Conservation (phyloP, 1,284 basidiomycete genomes). For the Earliella scabrosa region DNA sequence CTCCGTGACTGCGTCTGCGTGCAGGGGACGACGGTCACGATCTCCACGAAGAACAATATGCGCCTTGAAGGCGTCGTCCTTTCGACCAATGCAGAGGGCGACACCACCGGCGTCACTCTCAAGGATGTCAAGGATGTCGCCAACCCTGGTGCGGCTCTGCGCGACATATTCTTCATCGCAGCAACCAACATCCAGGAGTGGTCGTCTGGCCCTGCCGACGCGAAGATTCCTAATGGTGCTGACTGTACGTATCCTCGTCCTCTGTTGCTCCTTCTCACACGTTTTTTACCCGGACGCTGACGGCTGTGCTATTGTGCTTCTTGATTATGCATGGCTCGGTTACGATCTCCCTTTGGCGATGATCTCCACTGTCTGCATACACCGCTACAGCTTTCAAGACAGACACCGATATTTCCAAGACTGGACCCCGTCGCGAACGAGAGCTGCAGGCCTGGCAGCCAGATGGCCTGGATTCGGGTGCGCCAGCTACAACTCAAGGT, state of each 20-base stretch:
- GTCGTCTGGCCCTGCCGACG: slow-evolving; percentile 75
- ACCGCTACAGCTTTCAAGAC: slow-evolving; percentile 77
- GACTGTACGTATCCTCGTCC: slow-evolving; percentile 53
- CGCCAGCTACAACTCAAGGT: slow-evolving; percentile 15
- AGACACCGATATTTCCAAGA: slow-evolving; percentile 83
- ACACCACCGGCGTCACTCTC: slow-evolving; percentile 71
- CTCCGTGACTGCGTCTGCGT: not conserved
- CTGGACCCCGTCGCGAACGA: slow-evolving; percentile 63
- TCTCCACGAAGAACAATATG: slow-evolving; percentile 66
- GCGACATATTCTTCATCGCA: slow-evolving; percentile 69
- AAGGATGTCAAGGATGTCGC: slow-evolving; percentile 75
- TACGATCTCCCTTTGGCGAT: not conserved
- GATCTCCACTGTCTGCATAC: not conserved
- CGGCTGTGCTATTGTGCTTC: slow-evolving; percentile 14
- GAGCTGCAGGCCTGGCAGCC: slow-evolving; percentile 85
- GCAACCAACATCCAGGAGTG: slow-evolving; percentile 73
- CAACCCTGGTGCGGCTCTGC: slow-evolving; percentile 64
- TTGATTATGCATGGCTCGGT: not conserved
- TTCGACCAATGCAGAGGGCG: slow-evolving; percentile 66
- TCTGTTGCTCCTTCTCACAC: slow-evolving; percentile 6
- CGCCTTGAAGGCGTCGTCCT: slow-evolving; percentile 74
- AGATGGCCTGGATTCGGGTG: slow-evolving; percentile 30
- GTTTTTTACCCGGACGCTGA: slow-evolving; percentile 10
- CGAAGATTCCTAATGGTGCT: slow-evolving; percentile 59
- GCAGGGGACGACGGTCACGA: slow-evolving; percentile 75